Conservation (phyloP, 306 rosid species). For the Citrullus mucosospermus region DNA sequence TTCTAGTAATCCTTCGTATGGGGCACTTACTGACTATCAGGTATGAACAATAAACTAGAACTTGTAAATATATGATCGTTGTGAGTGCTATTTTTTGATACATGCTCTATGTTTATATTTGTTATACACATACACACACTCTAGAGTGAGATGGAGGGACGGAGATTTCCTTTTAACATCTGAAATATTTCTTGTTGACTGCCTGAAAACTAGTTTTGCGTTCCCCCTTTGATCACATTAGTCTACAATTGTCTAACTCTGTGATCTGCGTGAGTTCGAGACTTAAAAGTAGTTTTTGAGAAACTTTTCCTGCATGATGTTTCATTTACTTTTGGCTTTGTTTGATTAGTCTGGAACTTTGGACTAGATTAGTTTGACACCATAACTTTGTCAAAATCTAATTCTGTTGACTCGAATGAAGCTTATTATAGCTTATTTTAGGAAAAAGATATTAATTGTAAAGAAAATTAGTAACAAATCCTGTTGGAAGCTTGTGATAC, state of each 20-base stretch:
- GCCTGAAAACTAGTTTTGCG: background rate
- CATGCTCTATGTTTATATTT: background rate
- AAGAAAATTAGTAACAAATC: background rate
- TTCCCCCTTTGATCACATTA: background rate
- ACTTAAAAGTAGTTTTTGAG: background rate
- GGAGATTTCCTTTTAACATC: background rate
- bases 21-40: conserved; percentile 82
- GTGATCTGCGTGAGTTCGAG: background rate
- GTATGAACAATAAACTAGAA: conserved; percentile 16
- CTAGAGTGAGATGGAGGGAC: background rate
- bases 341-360: background rate
- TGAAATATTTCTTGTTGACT: background rate
- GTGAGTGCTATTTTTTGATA: background rate
- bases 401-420: background rate
- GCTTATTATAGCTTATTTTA: background rate
- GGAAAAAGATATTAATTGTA: background rate
- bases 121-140: background rate
- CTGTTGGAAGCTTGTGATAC: background rate
- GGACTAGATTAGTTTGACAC: background rate
- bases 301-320: background rate
- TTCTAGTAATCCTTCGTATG: conserved; percentile 82
- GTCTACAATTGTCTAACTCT: background rate
- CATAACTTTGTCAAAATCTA: background rate
- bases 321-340: background rate
- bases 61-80: background rate